A percentile compares a stretch with the other conserved stretches of the same genome.
phyloP scores from a whole-genome alignment of 805 yeast genomes.

The Candida ponderosae region DNA sequence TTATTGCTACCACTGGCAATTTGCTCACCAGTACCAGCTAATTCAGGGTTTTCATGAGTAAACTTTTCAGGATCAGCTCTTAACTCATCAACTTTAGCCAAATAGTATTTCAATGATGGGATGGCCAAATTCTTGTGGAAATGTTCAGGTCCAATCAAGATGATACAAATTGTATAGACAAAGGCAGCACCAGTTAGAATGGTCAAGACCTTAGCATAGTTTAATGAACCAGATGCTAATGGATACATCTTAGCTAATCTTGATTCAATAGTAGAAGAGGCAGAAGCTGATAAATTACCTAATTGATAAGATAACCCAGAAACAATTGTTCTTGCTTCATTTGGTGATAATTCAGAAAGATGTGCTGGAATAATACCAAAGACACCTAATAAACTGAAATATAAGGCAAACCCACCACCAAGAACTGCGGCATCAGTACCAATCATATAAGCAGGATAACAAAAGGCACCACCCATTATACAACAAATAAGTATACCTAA shows the following conservation, averaged over 20 bases:
- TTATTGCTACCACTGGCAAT: no score
- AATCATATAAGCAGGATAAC: conserved; percentile 53
- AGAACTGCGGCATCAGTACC: conserved; percentile 31
- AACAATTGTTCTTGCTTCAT: conserved; percentile 54
- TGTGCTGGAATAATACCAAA: conserved; percentile 70
- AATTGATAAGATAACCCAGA: conserved; percentile 62
- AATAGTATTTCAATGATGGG: conserved; percentile 23
- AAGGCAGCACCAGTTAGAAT: conserved; percentile 63
- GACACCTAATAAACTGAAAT: conserved; percentile 60
- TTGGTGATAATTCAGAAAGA: conserved; percentile 58
- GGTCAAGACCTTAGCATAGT: conserved; percentile 66
- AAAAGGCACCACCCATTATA: conserved; percentile 48
- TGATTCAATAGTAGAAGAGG: conserved; percentile 65
- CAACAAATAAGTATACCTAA: conserved; percentile 44
- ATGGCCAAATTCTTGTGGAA: conserved; percentile 29
- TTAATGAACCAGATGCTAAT: conserved; percentile 26
- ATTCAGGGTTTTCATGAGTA: not conserved
- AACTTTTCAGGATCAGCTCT: not conserved
- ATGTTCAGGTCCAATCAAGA: conserved; percentile 53
- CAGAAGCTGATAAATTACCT: conserved; percentile 67
- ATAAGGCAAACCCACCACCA: conserved; percentile 59
- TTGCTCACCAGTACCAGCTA: not conserved
- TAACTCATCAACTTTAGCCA: conserved; percentile 14
- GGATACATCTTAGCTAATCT: conserved; percentile 58
- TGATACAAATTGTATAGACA: conserved; percentile 38